These are phyloP conservation scores for Acanthamoeba culbertsoni DNA, from an alignment of 208 protist genomes.

Conservation along the genomic window DNA sequence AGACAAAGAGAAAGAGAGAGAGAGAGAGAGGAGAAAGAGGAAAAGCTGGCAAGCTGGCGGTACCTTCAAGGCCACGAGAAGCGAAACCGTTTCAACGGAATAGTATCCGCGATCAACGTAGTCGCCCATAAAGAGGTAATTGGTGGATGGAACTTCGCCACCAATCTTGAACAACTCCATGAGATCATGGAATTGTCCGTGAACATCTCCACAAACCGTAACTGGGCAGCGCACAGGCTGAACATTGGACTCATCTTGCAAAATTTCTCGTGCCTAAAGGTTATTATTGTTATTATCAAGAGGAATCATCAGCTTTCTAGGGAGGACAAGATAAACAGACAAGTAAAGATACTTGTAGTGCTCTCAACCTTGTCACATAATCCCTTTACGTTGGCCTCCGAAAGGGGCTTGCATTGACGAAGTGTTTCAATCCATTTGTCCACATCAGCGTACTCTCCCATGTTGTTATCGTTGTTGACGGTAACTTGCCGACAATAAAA, in stretches of 20 bases:
- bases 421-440: constrained; percentile 96
- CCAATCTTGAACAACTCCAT: constrained; percentile 97
- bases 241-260: constrained; percentile 91
- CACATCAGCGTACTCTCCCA: constrained; percentile 79
- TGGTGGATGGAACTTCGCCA: constrained; percentile 84
- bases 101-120: constrained; percentile 96
- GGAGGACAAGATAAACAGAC: constrained; percentile 81
- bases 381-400: constrained; percentile 87
- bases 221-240: constrained; percentile 89
- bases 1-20: not conserved
- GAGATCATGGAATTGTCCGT: constrained; percentile 99
- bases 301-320: too few relatives aligned
- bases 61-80: constrained; percentile 95
- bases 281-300: too few relatives aligned
- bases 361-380: constrained; percentile 80
- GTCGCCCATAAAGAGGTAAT: constrained; percentile 98
- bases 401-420: constrained; percentile 91
- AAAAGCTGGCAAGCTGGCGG: not conserved
- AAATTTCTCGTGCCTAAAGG: constrained; percentile 86
- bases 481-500: not conserved
- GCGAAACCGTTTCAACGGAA: constrained; percentile 94
- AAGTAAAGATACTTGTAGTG: constrained; percentile 89
- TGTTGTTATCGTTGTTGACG: too few relatives aligned
- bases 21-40: constrained; percentile 66
- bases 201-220: constrained; percentile 97